Evolutionary conservation across 768 basidiomycete genomes (phyloP).

Genomic region (Mrakia hoshinonis): DNA sequence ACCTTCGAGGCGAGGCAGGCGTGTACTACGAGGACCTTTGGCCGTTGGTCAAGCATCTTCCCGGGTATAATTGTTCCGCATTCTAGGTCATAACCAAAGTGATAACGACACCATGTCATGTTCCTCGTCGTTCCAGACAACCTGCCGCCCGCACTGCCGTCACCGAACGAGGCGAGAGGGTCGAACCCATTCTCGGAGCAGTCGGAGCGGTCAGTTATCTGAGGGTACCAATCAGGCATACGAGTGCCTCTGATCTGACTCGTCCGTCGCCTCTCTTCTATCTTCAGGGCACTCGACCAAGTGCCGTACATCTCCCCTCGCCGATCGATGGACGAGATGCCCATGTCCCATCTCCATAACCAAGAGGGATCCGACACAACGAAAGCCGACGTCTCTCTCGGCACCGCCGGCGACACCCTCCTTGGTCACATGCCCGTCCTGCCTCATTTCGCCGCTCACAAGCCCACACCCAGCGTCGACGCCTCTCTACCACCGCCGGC

Average conservation of each 20-base stretch:
- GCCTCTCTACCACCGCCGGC: not conserved
- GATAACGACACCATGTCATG: not conserved
- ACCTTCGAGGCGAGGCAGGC: constrained; percentile 55
- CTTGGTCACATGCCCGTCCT: no score
- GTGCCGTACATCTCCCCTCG: not conserved
- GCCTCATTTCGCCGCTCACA: not conserved
- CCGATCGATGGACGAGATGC: not conserved
- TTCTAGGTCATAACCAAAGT: not conserved
- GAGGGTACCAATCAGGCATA: no score
- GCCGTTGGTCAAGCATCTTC: constrained; percentile 55
- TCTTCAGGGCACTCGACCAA: not conserved
- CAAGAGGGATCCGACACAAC: not conserved
- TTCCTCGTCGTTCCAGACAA: not conserved
- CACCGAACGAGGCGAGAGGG: not conserved
- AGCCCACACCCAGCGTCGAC: not conserved
- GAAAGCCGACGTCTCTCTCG: not conserved
- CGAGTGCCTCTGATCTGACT: no score
- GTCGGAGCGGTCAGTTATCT: not conserved
- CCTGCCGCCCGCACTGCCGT: not conserved
- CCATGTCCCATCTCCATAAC: constrained; percentile 3
- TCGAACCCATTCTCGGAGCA: not conserved
- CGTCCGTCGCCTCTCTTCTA: not conserved
- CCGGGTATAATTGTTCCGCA: constrained; percentile 40
- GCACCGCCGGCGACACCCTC: not conserved
- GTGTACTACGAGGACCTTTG: constrained; percentile 68